Percentiles rank a stretch among this genome's conserved stretches.
Conservation (phyloP, 768 basidiomycete genomes). For the Naganishia onofrii region DNA sequence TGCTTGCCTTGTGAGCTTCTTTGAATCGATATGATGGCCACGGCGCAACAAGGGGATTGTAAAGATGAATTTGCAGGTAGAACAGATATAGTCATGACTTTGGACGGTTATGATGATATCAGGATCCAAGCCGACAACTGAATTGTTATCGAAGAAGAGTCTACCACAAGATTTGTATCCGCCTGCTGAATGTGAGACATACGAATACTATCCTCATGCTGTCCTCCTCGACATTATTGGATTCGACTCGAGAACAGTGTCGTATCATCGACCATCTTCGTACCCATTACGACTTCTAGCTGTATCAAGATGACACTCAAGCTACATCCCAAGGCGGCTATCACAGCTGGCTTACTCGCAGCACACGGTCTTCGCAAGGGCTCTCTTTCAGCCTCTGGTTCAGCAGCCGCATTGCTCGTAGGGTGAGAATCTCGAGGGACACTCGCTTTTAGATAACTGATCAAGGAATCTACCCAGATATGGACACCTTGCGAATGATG, state of each 20-base stretch:
- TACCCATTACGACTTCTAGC: neutral
- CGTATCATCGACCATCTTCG: no score
- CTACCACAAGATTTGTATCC: no score
- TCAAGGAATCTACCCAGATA: slow-evolving; percentile 48
- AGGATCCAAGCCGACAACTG: no score
- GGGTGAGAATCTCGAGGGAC: slow-evolving; percentile 53
- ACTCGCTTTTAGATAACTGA: neutral
- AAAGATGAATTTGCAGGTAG: no score
- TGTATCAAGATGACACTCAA: neutral
- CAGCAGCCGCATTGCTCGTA: slow-evolving; percentile 69
- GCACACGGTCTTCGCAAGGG: slow-evolving; percentile 69
- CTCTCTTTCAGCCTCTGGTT: slow-evolving; percentile 74
- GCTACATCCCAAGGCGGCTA: slow-evolving; percentile 26
- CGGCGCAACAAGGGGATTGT: no score
- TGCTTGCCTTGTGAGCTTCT: neutral
- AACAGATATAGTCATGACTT: no score
- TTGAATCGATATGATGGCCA: no score
- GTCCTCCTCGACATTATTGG: no score
- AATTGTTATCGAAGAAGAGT: no score
- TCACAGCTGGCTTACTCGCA: slow-evolving; percentile 56
- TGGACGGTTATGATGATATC: no score
- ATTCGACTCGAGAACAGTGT: no score
- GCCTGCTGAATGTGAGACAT: slow-evolving; percentile 8
- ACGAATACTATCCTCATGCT: no score
- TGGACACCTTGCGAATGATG: slow-evolving; percentile 59